Base-by-base conservation (phyloP, 1,284 basidiomycete genomes). In the Trametes polyzona region DNA sequence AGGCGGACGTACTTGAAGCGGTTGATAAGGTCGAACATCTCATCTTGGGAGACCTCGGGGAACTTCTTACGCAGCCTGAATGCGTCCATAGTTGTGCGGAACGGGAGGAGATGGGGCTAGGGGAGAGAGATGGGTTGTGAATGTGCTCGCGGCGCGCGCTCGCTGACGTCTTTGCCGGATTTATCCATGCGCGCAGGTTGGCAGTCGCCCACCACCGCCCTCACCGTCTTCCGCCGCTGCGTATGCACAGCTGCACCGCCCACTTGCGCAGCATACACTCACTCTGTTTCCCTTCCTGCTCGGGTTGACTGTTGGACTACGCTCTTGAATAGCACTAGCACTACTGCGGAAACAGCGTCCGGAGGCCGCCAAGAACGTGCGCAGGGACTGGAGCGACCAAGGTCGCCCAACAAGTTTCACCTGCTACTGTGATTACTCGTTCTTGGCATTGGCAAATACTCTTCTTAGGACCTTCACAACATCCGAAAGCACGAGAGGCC, bases 21-120 rank as follows among this genome's bases (percentile, higher is more conserved):
- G 72, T 89, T 94, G 76, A 96, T 88, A 71, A 97, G 84, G 70
- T 93, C 88, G 69, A 95, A 90, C 85, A 97, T 93, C 76, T 95
- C 94, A 78, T 96, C 93, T 70, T 89, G 86, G 44, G 90, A 81
- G 68, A 98, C 89, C 69, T 96, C 90, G 27, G 96, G 94, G 70
- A 92, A 97, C 74, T 97, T 98, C 79, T 91, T 93, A 72, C 95
- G 90, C 24, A 98, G 81, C 76, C 90, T 87, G 63, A 96, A 78
- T 47, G 92, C 90, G 74, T 95, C 89, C 93, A 96, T 93, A 26
- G 71, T 69, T 57, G 67, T 29, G 39, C 56, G 29, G 47, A 32
- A 53, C n/a, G 29, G 57, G 51, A 19, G 57, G 37, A 44, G 55
- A 52, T 46, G 55, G 39, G 30, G 59, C 44, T 16, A 33, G 42